phyloP scores from a whole-genome alignment of 768 basidiomycete genomes.

The Sistotremastrum niveocremeum region DNA sequence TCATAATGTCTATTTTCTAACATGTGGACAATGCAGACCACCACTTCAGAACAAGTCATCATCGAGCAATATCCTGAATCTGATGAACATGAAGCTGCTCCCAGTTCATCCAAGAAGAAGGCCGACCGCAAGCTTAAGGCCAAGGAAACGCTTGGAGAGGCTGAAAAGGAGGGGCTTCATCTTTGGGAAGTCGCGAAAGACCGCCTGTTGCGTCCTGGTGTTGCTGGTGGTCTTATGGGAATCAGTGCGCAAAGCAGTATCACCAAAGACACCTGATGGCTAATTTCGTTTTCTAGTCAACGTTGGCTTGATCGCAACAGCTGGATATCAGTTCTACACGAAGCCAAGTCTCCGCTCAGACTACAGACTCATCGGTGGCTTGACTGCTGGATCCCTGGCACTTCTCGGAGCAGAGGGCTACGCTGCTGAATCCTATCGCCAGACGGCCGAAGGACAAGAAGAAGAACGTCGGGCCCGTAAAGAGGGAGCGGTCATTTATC shows the following conservation, averaged over 20 bases:
- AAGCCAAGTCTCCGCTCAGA: conserved; percentile 48
- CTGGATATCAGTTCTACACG: conserved; percentile 51
- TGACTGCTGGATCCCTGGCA: conserved; percentile 39
- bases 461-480: conserved; percentile 43
- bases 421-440: conserved; percentile 42
- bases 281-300: conserved; percentile 34
- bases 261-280: background rate
- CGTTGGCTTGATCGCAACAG: conserved; percentile 49
- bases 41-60: background rate
- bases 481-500: conserved; percentile 44
- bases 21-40: background rate
- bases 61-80: background rate
- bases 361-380: conserved; percentile 35
- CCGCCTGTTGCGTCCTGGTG: conserved; percentile 48
- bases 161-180: conserved; percentile 37
- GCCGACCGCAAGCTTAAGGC: conserved; percentile 13
- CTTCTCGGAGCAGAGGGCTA: conserved; percentile 53
- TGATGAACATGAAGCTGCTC: conserved; percentile 1
- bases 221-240: conserved; percentile 61
- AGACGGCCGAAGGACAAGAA: conserved; percentile 42
- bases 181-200: conserved; percentile 39
- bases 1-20: conserved; percentile 11
- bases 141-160: conserved; percentile 27
- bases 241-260: conserved; percentile 29
- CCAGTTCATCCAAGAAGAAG: background rate